A percentile compares a stretch with the other conserved stretches of the same genome.
These are phyloP conservation scores for Inga oerstediana DNA, from an alignment of 306 rosid species.

Conservation along the genomic window DNA sequence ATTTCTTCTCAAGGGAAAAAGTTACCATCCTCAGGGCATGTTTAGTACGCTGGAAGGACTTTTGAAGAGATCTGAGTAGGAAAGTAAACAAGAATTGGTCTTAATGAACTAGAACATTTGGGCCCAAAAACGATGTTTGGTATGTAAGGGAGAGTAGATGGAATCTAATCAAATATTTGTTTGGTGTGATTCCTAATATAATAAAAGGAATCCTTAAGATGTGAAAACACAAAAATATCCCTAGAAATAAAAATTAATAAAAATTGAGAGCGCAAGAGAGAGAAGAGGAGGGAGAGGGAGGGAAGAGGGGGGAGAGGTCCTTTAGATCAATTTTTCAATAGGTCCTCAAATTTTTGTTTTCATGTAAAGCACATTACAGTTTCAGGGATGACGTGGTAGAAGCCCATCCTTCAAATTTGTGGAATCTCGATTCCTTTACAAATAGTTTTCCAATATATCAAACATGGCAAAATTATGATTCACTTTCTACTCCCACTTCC, in stretches of 20 bases:
- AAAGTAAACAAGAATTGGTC: not conserved
- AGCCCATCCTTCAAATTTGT: not conserved
- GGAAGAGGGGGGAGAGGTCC: not conserved
- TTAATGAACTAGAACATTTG: not conserved
- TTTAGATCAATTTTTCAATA: not conserved
- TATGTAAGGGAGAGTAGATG: not conserved
- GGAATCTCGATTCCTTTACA: not conserved
- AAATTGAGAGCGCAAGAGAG: not conserved
- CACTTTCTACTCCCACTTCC: not conserved
- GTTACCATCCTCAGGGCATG: constrained; percentile 22
- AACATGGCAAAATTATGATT: not conserved
- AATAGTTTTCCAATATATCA: not conserved
- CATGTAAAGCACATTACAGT: not conserved
- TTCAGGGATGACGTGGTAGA: not conserved
- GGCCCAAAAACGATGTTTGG: not conserved
- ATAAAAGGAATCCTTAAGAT: not conserved
- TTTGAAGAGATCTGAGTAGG: not conserved
- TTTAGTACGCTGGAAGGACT: not conserved
- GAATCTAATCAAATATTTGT: not conserved
- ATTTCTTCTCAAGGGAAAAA: constrained; percentile 4
- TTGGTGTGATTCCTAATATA: not conserved
- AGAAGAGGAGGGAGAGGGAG: not conserved
- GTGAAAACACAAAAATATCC: not conserved
- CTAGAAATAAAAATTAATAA: not conserved
- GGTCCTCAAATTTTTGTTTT: not conserved